phyloP scores from a whole-genome alignment of 2,329 filamentous ascomycete genomes.

The Aspergillus viridinutans region DNA sequence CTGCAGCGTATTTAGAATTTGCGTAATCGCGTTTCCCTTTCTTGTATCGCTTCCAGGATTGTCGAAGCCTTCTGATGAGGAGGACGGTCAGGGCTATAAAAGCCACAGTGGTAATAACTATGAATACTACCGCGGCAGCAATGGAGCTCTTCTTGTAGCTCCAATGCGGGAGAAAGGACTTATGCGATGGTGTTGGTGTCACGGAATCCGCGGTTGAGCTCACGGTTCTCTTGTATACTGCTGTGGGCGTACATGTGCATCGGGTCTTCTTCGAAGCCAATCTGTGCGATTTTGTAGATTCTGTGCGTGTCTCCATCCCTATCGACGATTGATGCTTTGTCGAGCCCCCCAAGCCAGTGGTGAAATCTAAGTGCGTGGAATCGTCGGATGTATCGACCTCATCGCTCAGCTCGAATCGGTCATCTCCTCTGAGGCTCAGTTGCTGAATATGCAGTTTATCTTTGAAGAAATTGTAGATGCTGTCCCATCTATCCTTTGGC shows the following conservation, averaged over 20 bases:
- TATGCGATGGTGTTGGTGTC: constrained; percentile 1
- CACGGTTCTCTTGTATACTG: background rate
- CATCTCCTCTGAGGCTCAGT: too few relatives aligned
- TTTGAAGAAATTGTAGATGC: background rate
- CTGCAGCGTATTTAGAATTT: constrained; percentile 14
- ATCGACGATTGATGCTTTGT: background rate
- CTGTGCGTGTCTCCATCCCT: background rate
- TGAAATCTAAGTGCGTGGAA: background rate
- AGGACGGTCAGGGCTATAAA: constrained; percentile 20
- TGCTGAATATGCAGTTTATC: background rate
- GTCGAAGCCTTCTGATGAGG: constrained; percentile 17
- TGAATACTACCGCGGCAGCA: constrained; percentile 24
- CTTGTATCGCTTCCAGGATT: constrained; percentile 14
- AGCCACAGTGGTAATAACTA: constrained; percentile 13
- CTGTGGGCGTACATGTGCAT: background rate
- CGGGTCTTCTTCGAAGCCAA: background rate
- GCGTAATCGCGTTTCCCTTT: constrained; percentile 8
- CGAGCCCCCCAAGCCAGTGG: background rate
- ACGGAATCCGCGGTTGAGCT: background rate
- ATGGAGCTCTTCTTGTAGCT: constrained; percentile 21
- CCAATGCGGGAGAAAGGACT: constrained; percentile 12
- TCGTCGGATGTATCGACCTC: background rate
- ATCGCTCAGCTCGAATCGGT: background rate
- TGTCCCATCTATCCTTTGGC: background rate
- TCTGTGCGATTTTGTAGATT: background rate